A percentile compares a stretch with the other conserved stretches of the same genome.
Evolutionary conservation across 140 eudicot genomes (phyloP).

Genomic region (Senecio squalidus): DNA sequence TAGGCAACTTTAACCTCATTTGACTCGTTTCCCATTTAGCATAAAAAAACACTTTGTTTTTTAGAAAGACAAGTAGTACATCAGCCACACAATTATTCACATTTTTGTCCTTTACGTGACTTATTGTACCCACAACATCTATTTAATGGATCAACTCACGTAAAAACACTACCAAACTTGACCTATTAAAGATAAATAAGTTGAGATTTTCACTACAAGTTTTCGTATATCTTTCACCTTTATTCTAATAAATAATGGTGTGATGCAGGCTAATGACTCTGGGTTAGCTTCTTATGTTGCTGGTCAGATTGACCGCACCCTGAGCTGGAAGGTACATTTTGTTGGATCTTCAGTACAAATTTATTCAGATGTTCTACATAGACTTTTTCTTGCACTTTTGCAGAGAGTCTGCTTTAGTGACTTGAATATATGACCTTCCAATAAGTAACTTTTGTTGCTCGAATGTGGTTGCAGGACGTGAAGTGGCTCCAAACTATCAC

Average conservation of each 20-base stretch:
- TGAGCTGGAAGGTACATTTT: conserved; percentile 71
- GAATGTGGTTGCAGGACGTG: conserved; percentile 49
- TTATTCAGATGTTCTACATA: not conserved
- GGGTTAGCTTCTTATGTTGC: conserved; percentile 93
- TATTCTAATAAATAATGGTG: conserved; percentile 5
- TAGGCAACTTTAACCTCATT: no score
- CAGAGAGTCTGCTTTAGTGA: not conserved
- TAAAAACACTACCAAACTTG: no score
- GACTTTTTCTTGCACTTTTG: not conserved
- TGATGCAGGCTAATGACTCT: conserved; percentile 77
- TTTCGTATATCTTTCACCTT: not conserved
- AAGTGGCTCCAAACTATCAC: conserved; percentile 97
- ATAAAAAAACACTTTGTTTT: no score
- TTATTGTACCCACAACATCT: no score
- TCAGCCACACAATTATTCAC: no score
- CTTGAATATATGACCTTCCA: not conserved
- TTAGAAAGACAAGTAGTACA: no score
- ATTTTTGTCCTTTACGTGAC: no score
- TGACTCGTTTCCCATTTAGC: no score
- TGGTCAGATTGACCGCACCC: conserved; percentile 95
- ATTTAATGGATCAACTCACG: no score
- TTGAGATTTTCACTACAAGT: no score
- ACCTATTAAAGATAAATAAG: no score
- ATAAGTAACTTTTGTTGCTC: not conserved
- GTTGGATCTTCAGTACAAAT: not conserved